A percentile compares a stretch with the other conserved stretches of the same genome.
These are phyloP conservation scores for Thuidium tamariscinum DNA, from an alignment of 225 moss, liverwort and hornwort species.

Conservation along the genomic window DNA sequence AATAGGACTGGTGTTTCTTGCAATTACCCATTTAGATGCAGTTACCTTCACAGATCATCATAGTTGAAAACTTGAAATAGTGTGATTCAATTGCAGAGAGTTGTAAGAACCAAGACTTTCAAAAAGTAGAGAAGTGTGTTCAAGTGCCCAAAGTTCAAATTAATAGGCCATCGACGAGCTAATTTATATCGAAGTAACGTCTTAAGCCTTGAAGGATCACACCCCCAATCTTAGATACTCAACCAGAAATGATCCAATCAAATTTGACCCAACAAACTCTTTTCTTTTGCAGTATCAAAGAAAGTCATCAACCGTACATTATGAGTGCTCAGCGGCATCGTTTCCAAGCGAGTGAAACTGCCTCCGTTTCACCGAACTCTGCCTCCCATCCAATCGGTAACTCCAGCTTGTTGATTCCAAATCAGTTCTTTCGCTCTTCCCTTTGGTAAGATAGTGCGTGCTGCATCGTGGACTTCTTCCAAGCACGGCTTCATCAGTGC, in stretches of 20 bases:
- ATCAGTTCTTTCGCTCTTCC: neutral
- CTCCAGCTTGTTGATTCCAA: neutral
- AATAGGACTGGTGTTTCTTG: too few species aligned
- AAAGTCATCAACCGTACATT: neutral
- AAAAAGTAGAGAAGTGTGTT: accelerated
- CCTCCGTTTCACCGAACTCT: neutral
- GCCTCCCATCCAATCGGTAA: neutral
- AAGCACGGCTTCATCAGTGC: neutral
- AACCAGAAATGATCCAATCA: neutral
- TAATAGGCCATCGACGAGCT: neutral
- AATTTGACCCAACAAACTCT: neutral
- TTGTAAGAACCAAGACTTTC: neutral
- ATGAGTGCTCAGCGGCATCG: accelerated
- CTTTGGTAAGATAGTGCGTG: too few species aligned
- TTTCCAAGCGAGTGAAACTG: too few species aligned
- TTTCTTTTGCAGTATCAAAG: neutral
- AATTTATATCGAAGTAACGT: too few species aligned
- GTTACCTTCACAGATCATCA: neutral
- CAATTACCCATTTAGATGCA: neutral
- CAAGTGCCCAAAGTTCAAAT: neutral
- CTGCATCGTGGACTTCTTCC: neutral
- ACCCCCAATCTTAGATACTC: too few species aligned
- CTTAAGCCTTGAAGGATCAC: too few species aligned
- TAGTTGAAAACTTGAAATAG: neutral
- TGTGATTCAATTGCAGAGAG: neutral